These are phyloP conservation scores for Closterium sp. DNA, from an alignment of 139 green algal genomes.

Conservation along the genomic window DNA sequence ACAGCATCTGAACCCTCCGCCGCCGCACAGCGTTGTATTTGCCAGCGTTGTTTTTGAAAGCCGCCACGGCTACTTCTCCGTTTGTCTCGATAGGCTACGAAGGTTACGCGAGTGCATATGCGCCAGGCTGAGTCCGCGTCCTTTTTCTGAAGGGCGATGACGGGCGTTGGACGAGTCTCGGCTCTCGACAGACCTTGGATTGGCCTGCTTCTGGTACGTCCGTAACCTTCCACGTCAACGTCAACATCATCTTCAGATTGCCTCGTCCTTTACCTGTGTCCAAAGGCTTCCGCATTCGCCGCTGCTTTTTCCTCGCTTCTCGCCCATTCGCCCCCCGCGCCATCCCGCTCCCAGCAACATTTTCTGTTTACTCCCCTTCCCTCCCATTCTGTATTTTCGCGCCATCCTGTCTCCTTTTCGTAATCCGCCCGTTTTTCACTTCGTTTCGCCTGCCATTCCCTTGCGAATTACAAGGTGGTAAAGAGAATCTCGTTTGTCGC, in stretches of 20 bases:
- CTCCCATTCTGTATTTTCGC: too few relatives aligned
- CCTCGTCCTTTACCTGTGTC: background rate
- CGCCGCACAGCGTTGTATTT: background rate
- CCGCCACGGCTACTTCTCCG: background rate
- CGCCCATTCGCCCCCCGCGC: too few relatives aligned
- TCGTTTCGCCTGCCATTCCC: too few relatives aligned
- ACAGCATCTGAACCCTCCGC: background rate
- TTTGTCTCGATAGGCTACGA: background rate
- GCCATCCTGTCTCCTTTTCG: too few relatives aligned
- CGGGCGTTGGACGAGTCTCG: background rate
- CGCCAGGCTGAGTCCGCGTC: background rate
- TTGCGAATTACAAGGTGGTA: too few relatives aligned
- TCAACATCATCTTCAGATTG: too few relatives aligned
- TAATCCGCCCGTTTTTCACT: too few relatives aligned
- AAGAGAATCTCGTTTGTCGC: too few relatives aligned
- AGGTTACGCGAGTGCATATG: background rate
- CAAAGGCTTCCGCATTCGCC: background rate
- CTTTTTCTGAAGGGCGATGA: background rate
- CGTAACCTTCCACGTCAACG: background rate
- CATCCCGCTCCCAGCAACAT: too few relatives aligned
- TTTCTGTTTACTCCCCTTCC: background rate
- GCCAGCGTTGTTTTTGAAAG: too few relatives aligned
- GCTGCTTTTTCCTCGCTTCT: too few relatives aligned
- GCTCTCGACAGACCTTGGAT: background rate
- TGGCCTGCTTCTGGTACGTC: background rate